These are phyloP conservation scores for Pterulicium gracile DNA, from an alignment of 1,284 basidiomycete genomes.

Conservation along the genomic window DNA sequence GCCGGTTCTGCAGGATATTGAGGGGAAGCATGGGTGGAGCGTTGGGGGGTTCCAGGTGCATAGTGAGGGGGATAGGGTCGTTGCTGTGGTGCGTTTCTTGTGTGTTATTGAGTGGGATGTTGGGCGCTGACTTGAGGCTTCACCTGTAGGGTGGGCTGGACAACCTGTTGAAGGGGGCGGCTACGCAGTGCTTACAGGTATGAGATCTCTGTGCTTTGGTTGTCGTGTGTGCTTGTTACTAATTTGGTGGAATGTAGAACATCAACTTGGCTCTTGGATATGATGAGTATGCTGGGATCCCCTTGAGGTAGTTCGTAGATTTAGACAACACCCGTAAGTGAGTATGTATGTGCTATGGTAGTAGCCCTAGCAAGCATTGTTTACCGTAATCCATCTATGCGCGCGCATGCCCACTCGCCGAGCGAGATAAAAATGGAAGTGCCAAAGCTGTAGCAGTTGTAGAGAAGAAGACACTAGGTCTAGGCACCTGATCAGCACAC, in stretches of 20 bases:
- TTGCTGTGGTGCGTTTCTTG: conserved; percentile 65
- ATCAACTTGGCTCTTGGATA: conserved; percentile 91
- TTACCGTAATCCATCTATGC: too few relatives aligned
- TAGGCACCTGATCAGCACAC: too few relatives aligned
- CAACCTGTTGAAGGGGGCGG: conserved; percentile 95
- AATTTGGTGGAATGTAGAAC: conserved; percentile 47
- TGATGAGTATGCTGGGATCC: conserved; percentile 82
- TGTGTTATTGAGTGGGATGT: conserved; percentile 7
- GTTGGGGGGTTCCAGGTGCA: conserved; percentile 95
- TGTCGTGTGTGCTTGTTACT: conserved; percentile 2
- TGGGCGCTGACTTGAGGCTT: conserved; percentile 8
- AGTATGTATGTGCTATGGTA: too few relatives aligned
- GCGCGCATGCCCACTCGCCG: too few relatives aligned
- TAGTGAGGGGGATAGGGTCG: conserved; percentile 78
- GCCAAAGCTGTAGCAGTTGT: background rate
- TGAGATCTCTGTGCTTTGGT: conserved; percentile 15
- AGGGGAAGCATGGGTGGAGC: conserved; percentile 79
- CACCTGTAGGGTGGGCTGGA: conserved; percentile 73
- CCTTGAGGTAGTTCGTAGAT: background rate
- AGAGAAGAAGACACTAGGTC: too few relatives aligned
- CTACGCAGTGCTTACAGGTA: conserved; percentile 94
- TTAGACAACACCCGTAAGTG: too few relatives aligned
- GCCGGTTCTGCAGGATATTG: conserved; percentile 70
- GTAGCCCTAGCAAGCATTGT: too few relatives aligned
- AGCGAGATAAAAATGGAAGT: too few relatives aligned